Evolutionary conservation across 495 filamentous ascomycete species (phyloP).

Genomic region (Aspergillus sclerotioniger): DNA sequence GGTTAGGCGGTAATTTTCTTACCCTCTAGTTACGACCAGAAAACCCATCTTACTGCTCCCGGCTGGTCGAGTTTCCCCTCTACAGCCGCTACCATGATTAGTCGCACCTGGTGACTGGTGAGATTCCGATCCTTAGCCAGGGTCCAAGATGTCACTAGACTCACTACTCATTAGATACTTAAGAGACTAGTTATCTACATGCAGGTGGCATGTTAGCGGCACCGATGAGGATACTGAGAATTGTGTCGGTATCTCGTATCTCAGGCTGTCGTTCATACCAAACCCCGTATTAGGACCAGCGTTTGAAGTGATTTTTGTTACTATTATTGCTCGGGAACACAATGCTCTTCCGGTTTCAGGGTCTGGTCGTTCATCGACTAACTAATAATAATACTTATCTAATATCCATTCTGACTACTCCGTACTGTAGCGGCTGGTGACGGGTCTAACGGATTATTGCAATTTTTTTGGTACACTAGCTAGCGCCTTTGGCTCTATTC

Average conservation of each 20-base stretch:
- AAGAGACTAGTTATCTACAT: background rate
- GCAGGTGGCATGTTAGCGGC: background rate
- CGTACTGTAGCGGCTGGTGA: background rate
- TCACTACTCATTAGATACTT: background rate
- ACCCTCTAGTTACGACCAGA: background rate
- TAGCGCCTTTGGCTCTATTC: too few relatives aligned
- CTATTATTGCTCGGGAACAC: conserved; percentile 1
- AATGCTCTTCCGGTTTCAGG: conserved; percentile 7
- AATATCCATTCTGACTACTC: background rate
- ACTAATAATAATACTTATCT: background rate
- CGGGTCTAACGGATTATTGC: background rate
- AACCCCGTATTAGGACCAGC: background rate
- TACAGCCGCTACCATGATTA: background rate
- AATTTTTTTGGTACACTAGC: background rate
- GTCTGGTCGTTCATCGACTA: background rate
- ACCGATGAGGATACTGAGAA: background rate
- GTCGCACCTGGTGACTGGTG: background rate
- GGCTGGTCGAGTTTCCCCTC: background rate
- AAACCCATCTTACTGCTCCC: background rate
- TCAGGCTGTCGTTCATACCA: background rate
- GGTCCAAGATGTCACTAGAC: background rate
- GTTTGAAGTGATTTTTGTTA: background rate
- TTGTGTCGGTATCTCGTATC: background rate
- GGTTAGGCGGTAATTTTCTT: background rate
- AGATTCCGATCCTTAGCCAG: background rate